Conservation (phyloP, 148 eudicot species). For the Pharnaceum exiguum region DNA sequence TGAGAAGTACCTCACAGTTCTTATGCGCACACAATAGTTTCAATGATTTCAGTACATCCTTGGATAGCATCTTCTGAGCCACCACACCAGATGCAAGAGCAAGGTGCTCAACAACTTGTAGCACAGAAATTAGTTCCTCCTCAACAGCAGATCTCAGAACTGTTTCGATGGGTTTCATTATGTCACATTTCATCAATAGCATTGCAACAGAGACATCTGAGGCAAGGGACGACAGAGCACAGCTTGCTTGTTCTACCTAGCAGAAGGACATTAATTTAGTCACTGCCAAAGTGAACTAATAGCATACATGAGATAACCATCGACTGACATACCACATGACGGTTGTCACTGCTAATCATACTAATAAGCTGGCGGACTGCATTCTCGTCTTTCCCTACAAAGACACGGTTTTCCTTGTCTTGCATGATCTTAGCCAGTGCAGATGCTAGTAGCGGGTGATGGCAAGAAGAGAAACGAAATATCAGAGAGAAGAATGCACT, state of each 20-base stretch:
- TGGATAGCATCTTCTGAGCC: conserved; percentile 84
- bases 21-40: conserved; percentile 79
- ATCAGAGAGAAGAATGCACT: conserved; percentile 98
- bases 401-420: conserved; percentile 70
- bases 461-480: conserved; percentile 99
- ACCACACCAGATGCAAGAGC: conserved; percentile 86
- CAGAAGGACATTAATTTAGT: conserved; percentile 17
- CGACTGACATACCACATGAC: conserved; percentile 74
- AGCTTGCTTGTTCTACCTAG: conserved; percentile 98
- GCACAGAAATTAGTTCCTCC: conserved; percentile 77
- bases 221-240: conserved; percentile 92
- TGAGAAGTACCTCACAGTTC: conserved; percentile 66
- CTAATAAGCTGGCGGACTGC: conserved; percentile 97
- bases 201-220: conserved; percentile 74
- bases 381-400: conserved; percentile 97
- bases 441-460: conserved; percentile 93
- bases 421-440: conserved; percentile 94
- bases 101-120: conserved; percentile 79
- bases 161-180: conserved; percentile 84
- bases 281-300: conserved; percentile 5
- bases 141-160: conserved; percentile 63
- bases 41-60: conserved; percentile 80
- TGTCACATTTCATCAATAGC: conserved; percentile 87
- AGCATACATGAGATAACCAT: conserved; percentile 1
- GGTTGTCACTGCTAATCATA: conserved; percentile 93